Conservation (phyloP, 2,329 filamentous ascomycete species). For the Neofusicoccum sp. region DNA sequence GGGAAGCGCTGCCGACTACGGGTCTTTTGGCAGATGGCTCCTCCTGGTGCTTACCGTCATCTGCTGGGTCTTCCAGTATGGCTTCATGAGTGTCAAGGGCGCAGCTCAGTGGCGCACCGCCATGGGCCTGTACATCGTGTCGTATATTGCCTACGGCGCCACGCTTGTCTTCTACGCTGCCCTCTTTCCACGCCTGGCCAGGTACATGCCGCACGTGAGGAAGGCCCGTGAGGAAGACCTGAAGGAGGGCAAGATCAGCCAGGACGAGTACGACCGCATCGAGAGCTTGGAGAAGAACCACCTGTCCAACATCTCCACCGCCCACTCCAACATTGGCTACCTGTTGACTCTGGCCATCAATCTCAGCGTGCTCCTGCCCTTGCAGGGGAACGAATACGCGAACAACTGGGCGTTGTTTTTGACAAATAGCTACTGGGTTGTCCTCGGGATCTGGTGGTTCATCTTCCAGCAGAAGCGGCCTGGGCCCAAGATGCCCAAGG, state of each 20-base stretch:
- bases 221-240: constrained; percentile 49
- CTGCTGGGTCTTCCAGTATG: constrained; percentile 64
- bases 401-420: constrained; percentile 68
- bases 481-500: constrained; percentile 51
- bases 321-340: constrained; percentile 37
- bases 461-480: constrained; percentile 62
- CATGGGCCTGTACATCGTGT: constrained; percentile 64
- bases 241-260: constrained; percentile 51
- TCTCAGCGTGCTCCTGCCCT: constrained; percentile 43
- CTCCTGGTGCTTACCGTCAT: constrained; percentile 60
- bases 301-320: constrained; percentile 58
- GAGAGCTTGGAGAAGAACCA: constrained; percentile 64
- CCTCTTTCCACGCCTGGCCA: constrained; percentile 58
- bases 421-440: constrained; percentile 65
- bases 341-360: constrained; percentile 51
- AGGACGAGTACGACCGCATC: constrained; percentile 59
- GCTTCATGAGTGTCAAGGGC: constrained; percentile 64
- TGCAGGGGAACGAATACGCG: constrained; percentile 57
- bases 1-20: constrained; percentile 54
- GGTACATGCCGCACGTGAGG: constrained; percentile 54
- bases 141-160: constrained; percentile 66
- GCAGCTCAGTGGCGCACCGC: constrained; percentile 59
- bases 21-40: constrained; percentile 61
- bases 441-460: constrained; percentile 66
- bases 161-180: constrained; percentile 31